Conservation (phyloP, 2,329 filamentous ascomycete genomes). For the Laburnicola sp. region DNA sequence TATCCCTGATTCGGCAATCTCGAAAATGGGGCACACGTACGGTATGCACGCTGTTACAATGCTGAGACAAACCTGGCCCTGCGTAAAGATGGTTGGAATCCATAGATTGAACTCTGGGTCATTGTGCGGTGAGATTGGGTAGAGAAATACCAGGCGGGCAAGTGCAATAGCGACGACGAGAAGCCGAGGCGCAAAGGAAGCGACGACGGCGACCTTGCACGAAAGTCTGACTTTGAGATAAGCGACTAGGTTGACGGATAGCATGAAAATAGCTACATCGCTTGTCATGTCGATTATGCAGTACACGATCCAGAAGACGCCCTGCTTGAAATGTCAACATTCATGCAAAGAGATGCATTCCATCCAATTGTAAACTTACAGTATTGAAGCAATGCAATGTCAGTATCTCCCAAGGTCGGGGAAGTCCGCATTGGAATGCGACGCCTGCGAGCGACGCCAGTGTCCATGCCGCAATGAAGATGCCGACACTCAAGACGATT, state of each 20-base stretch:
- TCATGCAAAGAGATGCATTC: neutral
- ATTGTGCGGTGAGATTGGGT: constrained; percentile 33
- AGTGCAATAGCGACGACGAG: constrained; percentile 32
- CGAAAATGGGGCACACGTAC: constrained; percentile 38
- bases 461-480: constrained; percentile 34
- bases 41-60: constrained; percentile 41
- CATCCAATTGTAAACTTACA: constrained; percentile 20
- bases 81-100: constrained; percentile 32
- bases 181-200: constrained; percentile 38
- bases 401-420: constrained; percentile 34
- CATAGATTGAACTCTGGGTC: constrained; percentile 32
- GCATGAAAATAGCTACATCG: constrained; percentile 36
- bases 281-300: constrained; percentile 39
- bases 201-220: constrained; percentile 32
- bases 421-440: constrained; percentile 38
- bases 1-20: constrained; percentile 21
- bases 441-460: constrained; percentile 27
- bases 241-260: constrained; percentile 35
- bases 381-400: constrained; percentile 33
- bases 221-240: constrained; percentile 29
- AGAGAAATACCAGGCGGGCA: constrained; percentile 35
- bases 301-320: constrained; percentile 40
- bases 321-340: constrained; percentile 26
- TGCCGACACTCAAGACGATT: constrained; percentile 21
- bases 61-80: constrained; percentile 33